Evolutionary conservation across 1,139 yeast species (phyloP).

Genomic region (Spathaspora jeffriesii): DNA sequence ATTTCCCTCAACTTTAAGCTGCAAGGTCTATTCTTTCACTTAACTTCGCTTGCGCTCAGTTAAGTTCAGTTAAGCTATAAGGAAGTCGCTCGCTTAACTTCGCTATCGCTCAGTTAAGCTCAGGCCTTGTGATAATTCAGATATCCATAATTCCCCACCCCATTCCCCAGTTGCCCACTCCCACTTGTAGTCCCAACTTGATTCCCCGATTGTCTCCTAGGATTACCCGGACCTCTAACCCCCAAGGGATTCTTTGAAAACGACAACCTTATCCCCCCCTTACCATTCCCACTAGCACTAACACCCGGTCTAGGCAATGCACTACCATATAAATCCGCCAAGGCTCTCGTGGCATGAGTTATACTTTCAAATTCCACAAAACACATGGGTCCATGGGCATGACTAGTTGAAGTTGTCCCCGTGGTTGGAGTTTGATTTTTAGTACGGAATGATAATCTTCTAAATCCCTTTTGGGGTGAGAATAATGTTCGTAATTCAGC

Average conservation of each 20-base stretch:
- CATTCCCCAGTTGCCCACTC: conserved; percentile 8
- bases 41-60: too few relatives aligned
- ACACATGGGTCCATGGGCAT: conserved; percentile 94
- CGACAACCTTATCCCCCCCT: conserved; percentile 93
- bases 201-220: conserved; percentile 38
- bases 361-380: conserved; percentile 98
- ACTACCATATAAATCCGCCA: conserved; percentile 91
- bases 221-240: conserved; percentile 72
- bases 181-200: conserved; percentile 17
- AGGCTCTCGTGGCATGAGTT: conserved; percentile 87
- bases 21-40: too few relatives aligned
- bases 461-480: conserved; percentile 88
- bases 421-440: conserved; percentile 47
- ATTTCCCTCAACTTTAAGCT: too few relatives aligned
- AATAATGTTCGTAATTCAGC: conserved; percentile 87
- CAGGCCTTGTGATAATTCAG: conserved; percentile 31
- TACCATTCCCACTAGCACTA: conserved; percentile 55
- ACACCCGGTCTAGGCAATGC: conserved; percentile 64
- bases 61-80: too few relatives aligned
- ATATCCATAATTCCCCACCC: conserved; percentile 37
- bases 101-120: neutral
- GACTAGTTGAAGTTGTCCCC: conserved; percentile 18
- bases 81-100: too few relatives aligned
- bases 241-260: conserved; percentile 97
- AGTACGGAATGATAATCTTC: conserved; percentile 86